Base-by-base conservation (phyloP, 192 early-diverging fungal species). In the Rhizophlyctis rosea region DNA sequence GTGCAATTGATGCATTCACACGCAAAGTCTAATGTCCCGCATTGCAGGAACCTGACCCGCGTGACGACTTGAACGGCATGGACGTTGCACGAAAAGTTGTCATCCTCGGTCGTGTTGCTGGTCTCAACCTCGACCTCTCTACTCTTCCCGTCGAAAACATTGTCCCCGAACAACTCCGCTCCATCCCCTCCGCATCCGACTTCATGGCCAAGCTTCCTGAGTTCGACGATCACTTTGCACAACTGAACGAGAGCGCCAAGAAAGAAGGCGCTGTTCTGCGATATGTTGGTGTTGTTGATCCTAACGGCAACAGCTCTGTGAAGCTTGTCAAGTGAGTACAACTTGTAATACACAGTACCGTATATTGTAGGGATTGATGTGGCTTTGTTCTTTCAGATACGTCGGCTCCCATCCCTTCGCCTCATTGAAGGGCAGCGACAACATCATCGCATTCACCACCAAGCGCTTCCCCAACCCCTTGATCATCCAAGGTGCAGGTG, bases 21-120 rank as follows among this genome's bases (percentile, higher is more conserved):
- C 18, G 39, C 39, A 52, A 48, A 27, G 34, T 70, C 29, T 4
- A 56, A 67, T 34, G 21, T 27, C 16, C 35, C 29, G 62, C 25
- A 28, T 59, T 56, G 50, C 61, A 86, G 85, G 96, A 99, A 65
- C 96, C 96, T 30, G 96, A 99, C 71, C 96, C 96, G 28, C 81
- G 96, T 47, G 96, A 99, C 68, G 96, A 99, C 63, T 82, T 99
- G 59, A 99, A 99, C 65, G 97, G 95, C 30, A 88, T 99, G 90
- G 97, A 99, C 68, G 94, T 99, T 28, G 95, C 93, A n/a, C 90
- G 95, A 57, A 99, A 99, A 77, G 88, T 90, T 27, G 77, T 81
- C 21, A 99, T 99, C 48, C 80, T 93, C 11, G 93, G 88, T 11
- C 90, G 96, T 50, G 77, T 91, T 13, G 89, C 92, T 23, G 96